Conservation (phyloP, 73 alveolate species). For the Paramecium tetraurelia region DNA sequence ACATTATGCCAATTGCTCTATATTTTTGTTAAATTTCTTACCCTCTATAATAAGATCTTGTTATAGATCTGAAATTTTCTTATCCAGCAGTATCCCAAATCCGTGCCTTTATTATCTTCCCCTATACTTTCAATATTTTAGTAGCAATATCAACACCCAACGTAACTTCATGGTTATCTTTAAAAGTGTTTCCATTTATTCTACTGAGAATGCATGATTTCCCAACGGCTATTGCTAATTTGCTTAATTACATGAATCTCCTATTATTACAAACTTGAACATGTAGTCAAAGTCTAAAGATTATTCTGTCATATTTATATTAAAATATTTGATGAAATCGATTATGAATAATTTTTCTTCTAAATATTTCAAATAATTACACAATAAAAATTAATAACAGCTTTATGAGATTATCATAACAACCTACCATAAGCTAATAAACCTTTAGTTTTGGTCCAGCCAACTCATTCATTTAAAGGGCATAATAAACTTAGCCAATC, state of each 20-base stretch:
- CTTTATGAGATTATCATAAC: constrained; percentile 24
- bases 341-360: neutral
- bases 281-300: neutral
- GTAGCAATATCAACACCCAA: constrained; percentile 71
- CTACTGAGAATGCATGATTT: constrained; percentile 67
- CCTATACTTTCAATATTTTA: constrained; percentile 27
- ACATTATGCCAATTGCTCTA: constrained; percentile 67
- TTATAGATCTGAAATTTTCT: constrained; percentile 66
- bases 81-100: constrained; percentile 75
- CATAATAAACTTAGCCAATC: constrained; percentile 28
- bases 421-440: neutral
- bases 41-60: constrained; percentile 72
- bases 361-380: neutral
- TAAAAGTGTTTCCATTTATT: constrained; percentile 64
- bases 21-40: neutral
- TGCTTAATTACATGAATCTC: neutral
- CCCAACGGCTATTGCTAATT: constrained; percentile 58
- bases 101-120: constrained; percentile 51
- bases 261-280: constrained; percentile 3
- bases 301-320: neutral
- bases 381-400: neutral
- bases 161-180: constrained; percentile 64
- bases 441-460: constrained; percentile 41
- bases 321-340: neutral
- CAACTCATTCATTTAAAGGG: neutral